A percentile compares a stretch with the other conserved stretches of the same genome.
Conservation (phyloP, 2,329 filamentous ascomycete genomes). For the Pseudopyrenochaeta lycopersici region DNA sequence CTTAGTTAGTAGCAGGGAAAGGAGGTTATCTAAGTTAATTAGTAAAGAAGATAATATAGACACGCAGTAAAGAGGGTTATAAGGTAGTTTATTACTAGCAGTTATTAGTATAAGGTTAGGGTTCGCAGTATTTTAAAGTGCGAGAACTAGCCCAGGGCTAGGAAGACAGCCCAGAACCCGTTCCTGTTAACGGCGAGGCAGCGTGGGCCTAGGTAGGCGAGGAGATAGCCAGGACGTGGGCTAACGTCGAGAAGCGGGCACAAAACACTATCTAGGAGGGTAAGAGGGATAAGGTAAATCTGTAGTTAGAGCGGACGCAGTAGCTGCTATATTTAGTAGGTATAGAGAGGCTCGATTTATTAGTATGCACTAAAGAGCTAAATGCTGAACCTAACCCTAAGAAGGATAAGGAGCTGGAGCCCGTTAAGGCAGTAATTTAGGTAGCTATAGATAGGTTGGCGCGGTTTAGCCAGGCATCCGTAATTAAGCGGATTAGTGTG, state of each 20-base stretch:
- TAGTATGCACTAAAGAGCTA: slow-evolving; percentile 21
- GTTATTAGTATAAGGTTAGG: slow-evolving; percentile 3
- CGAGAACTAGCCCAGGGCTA: slow-evolving; percentile 1
- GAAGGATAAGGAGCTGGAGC: slow-evolving; percentile 12
- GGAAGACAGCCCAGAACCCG: neutral
- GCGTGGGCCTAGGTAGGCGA: slow-evolving; percentile 11
- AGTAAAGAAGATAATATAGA: neutral
- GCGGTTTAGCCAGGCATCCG: slow-evolving; percentile 16
- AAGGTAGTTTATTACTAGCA: slow-evolving; percentile 7
- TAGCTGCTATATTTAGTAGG: slow-evolving; percentile 22
- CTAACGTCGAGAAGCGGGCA: slow-evolving; percentile 11
- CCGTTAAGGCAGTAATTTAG: slow-evolving; percentile 19
- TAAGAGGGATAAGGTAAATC: slow-evolving; percentile 11
- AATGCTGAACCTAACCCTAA: slow-evolving; percentile 4
- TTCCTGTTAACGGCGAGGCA: slow-evolving; percentile 8
- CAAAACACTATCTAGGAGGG: slow-evolving; percentile 15
- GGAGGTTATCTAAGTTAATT: neutral
- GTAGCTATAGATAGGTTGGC: slow-evolving; percentile 19
- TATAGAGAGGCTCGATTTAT: slow-evolving; percentile 19
- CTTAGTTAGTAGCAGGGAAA: slow-evolving; percentile 5
- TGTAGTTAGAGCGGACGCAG: slow-evolving; percentile 22
- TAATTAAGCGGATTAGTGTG: slow-evolving; percentile 13
- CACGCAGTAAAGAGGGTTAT: slow-evolving; percentile 5
- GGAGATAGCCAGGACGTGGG: slow-evolving; percentile 13
- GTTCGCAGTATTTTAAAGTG: slow-evolving; percentile 21